Evolutionary conservation across 176 grass and related monocot genomes (phyloP).

Genomic region (Bonia amplexicaulis): DNA sequence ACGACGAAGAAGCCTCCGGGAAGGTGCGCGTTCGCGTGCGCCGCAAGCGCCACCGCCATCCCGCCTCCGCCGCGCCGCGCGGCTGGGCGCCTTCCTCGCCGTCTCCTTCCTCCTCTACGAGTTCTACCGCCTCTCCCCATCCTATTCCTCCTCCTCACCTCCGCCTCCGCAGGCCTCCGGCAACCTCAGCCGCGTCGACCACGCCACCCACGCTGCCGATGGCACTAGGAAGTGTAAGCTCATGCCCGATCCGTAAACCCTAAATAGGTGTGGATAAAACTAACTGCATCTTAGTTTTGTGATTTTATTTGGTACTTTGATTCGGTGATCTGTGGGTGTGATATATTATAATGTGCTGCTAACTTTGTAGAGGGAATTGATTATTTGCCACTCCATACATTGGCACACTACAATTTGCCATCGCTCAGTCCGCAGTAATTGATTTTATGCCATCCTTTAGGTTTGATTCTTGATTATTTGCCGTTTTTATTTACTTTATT

Average conservation of each 20-base stretch:
- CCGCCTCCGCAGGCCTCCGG: background rate
- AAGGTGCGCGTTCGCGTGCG: conserved; percentile 57
- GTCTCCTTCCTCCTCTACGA: conserved; percentile 58
- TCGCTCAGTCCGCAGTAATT: too few relatives aligned
- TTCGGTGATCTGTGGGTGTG: background rate
- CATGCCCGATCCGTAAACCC: conserved; percentile 18
- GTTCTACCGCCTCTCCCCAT: conserved; percentile 30
- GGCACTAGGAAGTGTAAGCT: conserved; percentile 60
- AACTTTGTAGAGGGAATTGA: too few relatives aligned
- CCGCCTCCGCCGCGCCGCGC: conserved; percentile 19
- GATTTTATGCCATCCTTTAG: too few relatives aligned
- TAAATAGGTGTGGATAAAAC: conserved; percentile 2
- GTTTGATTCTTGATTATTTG: too few relatives aligned
- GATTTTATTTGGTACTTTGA: background rate
- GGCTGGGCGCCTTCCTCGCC: conserved; percentile 32
- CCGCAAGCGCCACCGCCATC: conserved; percentile 37
- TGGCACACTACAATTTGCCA: too few relatives aligned
- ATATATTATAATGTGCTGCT: conserved; percentile 20
- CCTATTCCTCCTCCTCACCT: background rate
- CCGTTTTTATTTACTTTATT: too few relatives aligned
- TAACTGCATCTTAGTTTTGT: conserved; percentile 14
- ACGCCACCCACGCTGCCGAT: conserved; percentile 38
- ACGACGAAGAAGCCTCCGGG: conserved; percentile 67
- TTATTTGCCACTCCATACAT: too few relatives aligned
- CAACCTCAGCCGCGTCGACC: conserved; percentile 40